A percentile compares a stretch with the other conserved stretches of the same genome.
phyloP scores from a whole-genome alignment of 192 early-diverging fungal species.

The Umbelopsis ramanniana region DNA sequence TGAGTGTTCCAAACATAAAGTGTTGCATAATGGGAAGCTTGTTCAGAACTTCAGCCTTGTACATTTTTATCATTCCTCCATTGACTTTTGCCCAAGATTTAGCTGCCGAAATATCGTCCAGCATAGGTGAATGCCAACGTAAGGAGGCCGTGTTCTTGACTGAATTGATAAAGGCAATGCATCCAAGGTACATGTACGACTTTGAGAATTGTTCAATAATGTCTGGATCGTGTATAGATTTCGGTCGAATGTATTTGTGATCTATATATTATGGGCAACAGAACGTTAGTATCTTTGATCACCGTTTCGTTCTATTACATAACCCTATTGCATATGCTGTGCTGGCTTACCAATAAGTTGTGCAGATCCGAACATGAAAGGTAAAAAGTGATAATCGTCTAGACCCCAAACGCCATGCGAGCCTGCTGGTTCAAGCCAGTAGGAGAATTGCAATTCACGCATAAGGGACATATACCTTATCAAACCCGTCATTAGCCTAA shows the following conservation, averaged over 20 bases:
- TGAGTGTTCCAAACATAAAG: conserved; percentile 89
- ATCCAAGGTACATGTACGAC: conserved; percentile 95
- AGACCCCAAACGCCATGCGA: conserved; percentile 99
- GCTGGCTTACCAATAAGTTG: conserved; percentile 68
- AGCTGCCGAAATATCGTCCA: conserved; percentile 93
- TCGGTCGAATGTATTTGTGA: conserved; percentile 92
- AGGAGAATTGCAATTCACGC: conserved; percentile 86
- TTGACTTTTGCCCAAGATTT: conserved; percentile 94
- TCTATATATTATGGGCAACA: conserved; percentile 36
- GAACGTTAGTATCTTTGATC: not conserved
- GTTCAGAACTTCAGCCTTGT: conserved; percentile 86
- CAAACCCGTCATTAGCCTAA: conserved; percentile 8
- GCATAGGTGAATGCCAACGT: conserved; percentile 93
- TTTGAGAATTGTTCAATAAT: conserved; percentile 87
- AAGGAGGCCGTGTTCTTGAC: conserved; percentile 71
- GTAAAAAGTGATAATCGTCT: conserved; percentile 97
- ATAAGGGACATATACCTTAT: conserved; percentile 83
- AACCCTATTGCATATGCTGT: not conserved
- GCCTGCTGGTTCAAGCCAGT: conserved; percentile 98
- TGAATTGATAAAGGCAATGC: conserved; percentile 91
- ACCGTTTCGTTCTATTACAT: not conserved
- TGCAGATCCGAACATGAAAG: conserved; percentile 91
- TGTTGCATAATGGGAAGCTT: conserved; percentile 99
- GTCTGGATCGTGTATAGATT: conserved; percentile 91
- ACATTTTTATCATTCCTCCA: conserved; percentile 95